Base-by-base conservation (phyloP, 257 asterid species). In the Gentiana straminea region DNA sequence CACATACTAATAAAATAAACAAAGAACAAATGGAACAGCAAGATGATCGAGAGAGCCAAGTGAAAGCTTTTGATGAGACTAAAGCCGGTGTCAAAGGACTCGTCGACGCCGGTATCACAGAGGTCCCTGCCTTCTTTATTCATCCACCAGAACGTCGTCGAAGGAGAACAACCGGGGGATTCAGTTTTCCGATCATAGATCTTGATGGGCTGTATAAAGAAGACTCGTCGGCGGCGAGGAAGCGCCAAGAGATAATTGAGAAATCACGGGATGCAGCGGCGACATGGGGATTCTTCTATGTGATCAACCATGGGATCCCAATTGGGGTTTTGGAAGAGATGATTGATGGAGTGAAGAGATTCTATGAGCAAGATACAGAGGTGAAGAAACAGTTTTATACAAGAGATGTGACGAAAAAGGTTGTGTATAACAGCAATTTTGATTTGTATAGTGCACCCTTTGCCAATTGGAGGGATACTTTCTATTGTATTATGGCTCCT, bases 391-490 rank as follows among this genome's bases (percentile, higher is more conserved):
- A 65, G 46, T 65, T 67, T 67, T 65, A 70, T 34, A 70, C 68
- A 0, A 39, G 75, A 47, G 68, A 65, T 44, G 45, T 36, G 2
- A 37, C 71, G 3, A 61, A 70, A 43, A 65, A 13, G 37, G 45
- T 65, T 2, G 71, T 65, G 2, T 63, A 65, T 5, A 65, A 70
- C 9, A 44, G 71, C 55, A 70, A 70, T 13, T 65, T 64, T 57
- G 75, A 70, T 57, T 47, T 70, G 58, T 70, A 65, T n/a, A 65
- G 47, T 24, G 44, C 71, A n/a, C 58, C 71, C 0, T 55, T 61
- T 13, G 57, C 75, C 39, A 65, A 61, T 12, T 70, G 75, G 75
- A 65, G 75, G 51, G 75, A 70, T 15, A 65, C 71, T 33, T 50
- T 57, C 11, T 35, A 8, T 33, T 32, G 58, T 41, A 7, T 48